Evolutionary conservation across 441 rosid genomes (phyloP), one percentile per base, ranked within the genome.

Genomic region (Raphanus hybrid): DNA sequence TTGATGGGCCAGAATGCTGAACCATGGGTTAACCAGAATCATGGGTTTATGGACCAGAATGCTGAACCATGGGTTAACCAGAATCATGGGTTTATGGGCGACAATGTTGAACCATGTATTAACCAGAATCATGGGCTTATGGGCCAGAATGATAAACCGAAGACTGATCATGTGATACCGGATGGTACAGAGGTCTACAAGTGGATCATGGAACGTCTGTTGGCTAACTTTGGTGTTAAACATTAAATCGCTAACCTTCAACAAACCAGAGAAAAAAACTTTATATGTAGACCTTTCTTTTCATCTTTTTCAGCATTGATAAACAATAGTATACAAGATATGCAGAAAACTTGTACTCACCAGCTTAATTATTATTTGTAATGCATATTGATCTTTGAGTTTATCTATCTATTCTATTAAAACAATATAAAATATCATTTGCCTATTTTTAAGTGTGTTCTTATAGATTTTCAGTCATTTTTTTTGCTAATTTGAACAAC

Each of bases 71-170:
- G 3, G 43, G 3, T 8, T 39, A 39, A 39, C 43, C 43, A 39
- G 5, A 43, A 11, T 3, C n/a, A 45, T 34, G 55, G n/a, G n/a
- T 11, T 5, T 8, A 43, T 34, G 41, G n/a, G 18, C 27, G 70
- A 15, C 14, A 74, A 74, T 66, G 58, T 2, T 39, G 66, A 6
- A 27, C 59, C 67, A 43, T 43, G 50, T n/a, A 4, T 43, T 48
- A 18, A 63, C 54, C 78, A 43, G 34, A 34, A 71, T 41, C 4
- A 54, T 1, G 18, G 35, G 14, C 45, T 8, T n/a, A 48, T 37
- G 57, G 15, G 34, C 12, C 71, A 18, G 39, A 75, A 67, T 67
- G 67, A 3, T 43, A 61, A 4, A 32, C 62, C 69, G 54, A 59
- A 0, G 18, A 34, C 0, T 15, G 54, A 50, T 61, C 39, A n/a